Percentiles rank a stretch among this genome's conserved stretches.
These are phyloP conservation scores for Plasmodium falciparum DNA, from an alignment of 169 alveolate species.

Conservation along the genomic window DNA sequence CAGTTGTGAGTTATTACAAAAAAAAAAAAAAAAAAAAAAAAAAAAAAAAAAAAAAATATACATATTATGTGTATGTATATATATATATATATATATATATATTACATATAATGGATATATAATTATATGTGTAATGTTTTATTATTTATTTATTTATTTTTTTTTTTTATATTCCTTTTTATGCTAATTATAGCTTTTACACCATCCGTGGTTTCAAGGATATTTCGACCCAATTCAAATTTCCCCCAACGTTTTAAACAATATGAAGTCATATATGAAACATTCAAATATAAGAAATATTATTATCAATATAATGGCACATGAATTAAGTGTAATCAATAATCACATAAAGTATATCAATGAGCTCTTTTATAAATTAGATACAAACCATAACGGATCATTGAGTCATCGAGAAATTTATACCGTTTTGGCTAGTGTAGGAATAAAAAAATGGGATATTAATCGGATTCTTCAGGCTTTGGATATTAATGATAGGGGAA, in stretches of 20 bases:
- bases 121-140: not conserved
- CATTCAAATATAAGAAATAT: constrained; percentile 71
- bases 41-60: not conserved
- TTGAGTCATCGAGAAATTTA: constrained; percentile 72
- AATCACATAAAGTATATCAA: constrained; percentile 55
- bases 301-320: constrained; percentile 74
- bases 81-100: constrained; percentile 1
- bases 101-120: not conserved
- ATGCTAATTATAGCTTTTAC: constrained; percentile 31
- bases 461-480: constrained; percentile 68
- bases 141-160: not conserved
- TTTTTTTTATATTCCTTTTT: constrained; percentile 1
- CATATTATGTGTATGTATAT: not conserved
- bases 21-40: not conserved
- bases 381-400: constrained; percentile 69
- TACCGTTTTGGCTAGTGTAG: constrained; percentile 60
- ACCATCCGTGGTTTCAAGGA: constrained; percentile 77
- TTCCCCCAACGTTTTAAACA: constrained; percentile 42
- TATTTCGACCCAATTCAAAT: constrained; percentile 61
- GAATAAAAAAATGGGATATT: constrained; percentile 75
- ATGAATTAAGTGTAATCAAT: constrained; percentile 68
- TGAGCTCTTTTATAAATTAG: constrained; percentile 60
- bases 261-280: constrained; percentile 73
- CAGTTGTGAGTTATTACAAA: constrained; percentile 35
- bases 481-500: constrained; percentile 66